Conservation (phyloP, 495 filamentous ascomycete species). For the Lophiostoma macrostomum region DNA sequence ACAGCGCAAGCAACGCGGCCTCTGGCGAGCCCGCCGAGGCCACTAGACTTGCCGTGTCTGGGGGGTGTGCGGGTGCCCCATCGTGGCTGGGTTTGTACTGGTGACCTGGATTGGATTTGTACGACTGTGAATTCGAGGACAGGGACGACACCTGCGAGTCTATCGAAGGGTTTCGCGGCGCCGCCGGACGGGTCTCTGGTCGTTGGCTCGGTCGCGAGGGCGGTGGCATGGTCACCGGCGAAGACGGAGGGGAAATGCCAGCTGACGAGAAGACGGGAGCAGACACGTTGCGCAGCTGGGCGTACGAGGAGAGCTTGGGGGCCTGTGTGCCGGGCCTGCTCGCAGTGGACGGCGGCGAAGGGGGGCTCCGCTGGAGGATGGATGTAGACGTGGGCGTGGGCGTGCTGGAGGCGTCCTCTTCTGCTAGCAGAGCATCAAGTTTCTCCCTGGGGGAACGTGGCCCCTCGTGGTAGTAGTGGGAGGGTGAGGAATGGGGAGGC, state of each 20-base stretch:
- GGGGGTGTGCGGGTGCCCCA: conserved; percentile 28
- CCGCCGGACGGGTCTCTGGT: conserved; percentile 45
- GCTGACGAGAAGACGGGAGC: conserved; percentile 34
- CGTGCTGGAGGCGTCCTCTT: conserved; percentile 19
- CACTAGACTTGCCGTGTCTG: conserved; percentile 39
- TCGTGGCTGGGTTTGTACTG: conserved; percentile 58
- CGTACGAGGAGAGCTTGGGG: conserved; percentile 26
- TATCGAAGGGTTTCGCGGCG: conserved; percentile 83
- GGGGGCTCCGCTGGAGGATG: conserved; percentile 17
- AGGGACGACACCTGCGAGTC: conserved; percentile 89
- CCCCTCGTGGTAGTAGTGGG: conserved; percentile 24
- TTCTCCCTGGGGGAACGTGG: conserved; percentile 38
- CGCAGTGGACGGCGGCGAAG: neutral
- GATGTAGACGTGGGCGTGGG: conserved; percentile 18
- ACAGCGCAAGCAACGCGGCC: conserved; percentile 78
- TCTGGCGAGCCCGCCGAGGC: conserved; percentile 85
- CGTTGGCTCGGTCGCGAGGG: conserved; percentile 32
- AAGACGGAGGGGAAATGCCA: conserved; percentile 33
- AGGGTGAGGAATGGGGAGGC: neutral
- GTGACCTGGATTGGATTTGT: conserved; percentile 50
- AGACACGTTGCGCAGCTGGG: conserved; percentile 37
- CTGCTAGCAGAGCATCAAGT: conserved; percentile 36
- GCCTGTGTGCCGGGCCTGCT: conserved; percentile 14
- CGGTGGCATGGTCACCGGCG: conserved; percentile 34
- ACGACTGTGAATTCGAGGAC: conserved; percentile 65